Evolutionary conservation across 768 basidiomycete genomes (phyloP).

Genomic region (Pleurotus djamor): DNA sequence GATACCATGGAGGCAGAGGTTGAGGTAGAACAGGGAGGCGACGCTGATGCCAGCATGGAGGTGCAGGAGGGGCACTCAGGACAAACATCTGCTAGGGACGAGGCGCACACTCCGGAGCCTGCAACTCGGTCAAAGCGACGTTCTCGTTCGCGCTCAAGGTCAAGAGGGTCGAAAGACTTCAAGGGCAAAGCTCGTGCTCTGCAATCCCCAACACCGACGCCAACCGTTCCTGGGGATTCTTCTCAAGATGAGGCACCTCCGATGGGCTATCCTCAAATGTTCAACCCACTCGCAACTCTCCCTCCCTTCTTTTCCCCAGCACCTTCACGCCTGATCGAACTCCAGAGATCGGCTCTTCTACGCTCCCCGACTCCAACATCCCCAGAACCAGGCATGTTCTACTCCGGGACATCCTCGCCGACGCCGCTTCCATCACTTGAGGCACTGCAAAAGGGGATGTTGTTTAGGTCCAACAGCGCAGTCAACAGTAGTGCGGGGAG

Average conservation of each 20-base stretch:
- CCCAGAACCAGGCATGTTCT: constrained; percentile 54
- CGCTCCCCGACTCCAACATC: constrained; percentile 53
- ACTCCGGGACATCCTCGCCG: constrained; percentile 64
- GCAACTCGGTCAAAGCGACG: constrained; percentile 59
- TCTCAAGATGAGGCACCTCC: constrained; percentile 64
- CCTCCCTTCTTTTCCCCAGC: constrained; percentile 42
- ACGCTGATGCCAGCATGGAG: constrained; percentile 32
- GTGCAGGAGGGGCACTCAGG: constrained; percentile 16
- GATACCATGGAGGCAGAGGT: constrained; percentile 9
- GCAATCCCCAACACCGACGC: constrained; percentile 41
- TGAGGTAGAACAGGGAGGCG: constrained; percentile 15
- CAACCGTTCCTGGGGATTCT: constrained; percentile 50
- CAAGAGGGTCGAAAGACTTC: constrained; percentile 73
- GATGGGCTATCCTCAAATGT: constrained; percentile 19
- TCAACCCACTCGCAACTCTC: constrained; percentile 29
- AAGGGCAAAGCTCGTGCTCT: constrained; percentile 55
- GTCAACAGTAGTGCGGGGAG: constrained; percentile 67
- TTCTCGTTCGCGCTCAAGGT: constrained; percentile 76
- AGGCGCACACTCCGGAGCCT: constrained; percentile 43
- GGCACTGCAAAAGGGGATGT: constrained; percentile 64
- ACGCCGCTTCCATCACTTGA: constrained; percentile 78
- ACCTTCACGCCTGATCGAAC: constrained; percentile 58
- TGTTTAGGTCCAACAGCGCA: constrained; percentile 92
- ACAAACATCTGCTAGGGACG: background rate
- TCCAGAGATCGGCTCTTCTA: constrained; percentile 42